Evolutionary conservation across 2,329 filamentous ascomycete genomes (phyloP).

Genomic region (Lecanoromycetidae sp.): DNA sequence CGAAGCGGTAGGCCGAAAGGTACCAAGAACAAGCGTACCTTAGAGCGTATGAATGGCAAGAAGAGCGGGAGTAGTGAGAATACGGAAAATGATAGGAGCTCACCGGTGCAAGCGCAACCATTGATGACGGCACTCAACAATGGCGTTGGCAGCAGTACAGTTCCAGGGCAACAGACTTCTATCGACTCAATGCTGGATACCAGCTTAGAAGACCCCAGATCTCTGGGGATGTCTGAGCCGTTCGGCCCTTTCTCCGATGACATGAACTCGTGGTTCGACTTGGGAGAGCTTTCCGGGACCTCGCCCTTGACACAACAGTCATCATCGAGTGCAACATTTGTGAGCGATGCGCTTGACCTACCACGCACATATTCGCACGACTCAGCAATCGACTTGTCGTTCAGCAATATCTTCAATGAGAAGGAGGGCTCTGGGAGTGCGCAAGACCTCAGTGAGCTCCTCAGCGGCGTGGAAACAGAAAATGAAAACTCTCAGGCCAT

Average conservation of each 20-base stretch:
- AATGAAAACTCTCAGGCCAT: background rate
- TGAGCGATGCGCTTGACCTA: background rate
- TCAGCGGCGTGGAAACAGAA: background rate
- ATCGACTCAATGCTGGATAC: conserved; percentile 6
- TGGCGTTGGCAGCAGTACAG: background rate
- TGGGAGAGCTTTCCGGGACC: background rate
- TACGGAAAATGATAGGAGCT: background rate
- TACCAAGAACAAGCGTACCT: conserved; percentile 20
- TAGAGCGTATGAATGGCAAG: conserved; percentile 12
- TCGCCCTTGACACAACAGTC: conserved; percentile 1
- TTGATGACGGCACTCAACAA: background rate
- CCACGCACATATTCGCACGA: background rate
- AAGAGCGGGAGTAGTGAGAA: conserved; percentile 5
- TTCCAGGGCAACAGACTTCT: background rate
- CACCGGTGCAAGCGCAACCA: background rate
- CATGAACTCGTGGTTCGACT: conserved; percentile 1
- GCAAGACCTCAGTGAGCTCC: background rate
- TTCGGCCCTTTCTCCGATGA: background rate
- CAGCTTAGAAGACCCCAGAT: background rate
- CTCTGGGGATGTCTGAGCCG: background rate
- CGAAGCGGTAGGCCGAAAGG: conserved; percentile 20
- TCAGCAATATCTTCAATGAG: background rate
- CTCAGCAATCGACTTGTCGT: conserved; percentile 4
- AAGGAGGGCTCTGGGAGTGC: background rate
- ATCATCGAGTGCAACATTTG: background rate